Evolutionary conservation across 495 filamentous ascomycete genomes (phyloP).

Genomic region (Talaromyces nanjingensis): DNA sequence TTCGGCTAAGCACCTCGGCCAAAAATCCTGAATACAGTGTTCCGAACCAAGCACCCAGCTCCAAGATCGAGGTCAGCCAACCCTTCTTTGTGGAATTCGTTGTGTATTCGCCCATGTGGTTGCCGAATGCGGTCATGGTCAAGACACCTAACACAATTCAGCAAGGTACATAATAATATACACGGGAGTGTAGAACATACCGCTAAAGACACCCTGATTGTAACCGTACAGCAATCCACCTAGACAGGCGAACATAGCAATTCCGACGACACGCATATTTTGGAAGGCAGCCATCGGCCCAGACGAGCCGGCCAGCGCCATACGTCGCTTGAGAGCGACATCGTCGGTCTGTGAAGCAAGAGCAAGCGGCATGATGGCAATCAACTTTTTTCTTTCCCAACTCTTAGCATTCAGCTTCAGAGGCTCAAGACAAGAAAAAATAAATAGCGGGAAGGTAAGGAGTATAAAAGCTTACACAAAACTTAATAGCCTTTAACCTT

Average conservation of each 20-base stretch:
- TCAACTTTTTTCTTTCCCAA: background rate
- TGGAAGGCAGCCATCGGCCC: slow-evolving; percentile 59
- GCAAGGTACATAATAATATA: background rate
- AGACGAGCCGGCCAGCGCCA: slow-evolving; percentile 55
- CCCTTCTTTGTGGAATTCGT: slow-evolving; percentile 56
- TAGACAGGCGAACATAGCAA: slow-evolving; percentile 69
- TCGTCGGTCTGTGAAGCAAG: slow-evolving; percentile 28
- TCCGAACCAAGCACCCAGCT: slow-evolving; percentile 73
- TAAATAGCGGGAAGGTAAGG: background rate
- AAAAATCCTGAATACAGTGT: slow-evolving; percentile 64
- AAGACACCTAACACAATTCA: slow-evolving; percentile 12
- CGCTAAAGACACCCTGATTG: slow-evolving; percentile 73
- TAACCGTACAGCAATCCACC: slow-evolving; percentile 57
- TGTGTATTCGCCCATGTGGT: slow-evolving; percentile 56
- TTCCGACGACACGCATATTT: slow-evolving; percentile 64
- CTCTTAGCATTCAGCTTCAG: background rate
- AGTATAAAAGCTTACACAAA: slow-evolving; percentile 3
- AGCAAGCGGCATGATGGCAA: background rate
- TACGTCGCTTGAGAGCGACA: slow-evolving; percentile 57
- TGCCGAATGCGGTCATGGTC: slow-evolving; percentile 12
- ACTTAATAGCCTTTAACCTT: slow-evolving; percentile 19
- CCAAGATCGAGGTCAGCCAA: slow-evolving; percentile 69
- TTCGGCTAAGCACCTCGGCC: slow-evolving; percentile 63
- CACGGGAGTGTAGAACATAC: slow-evolving; percentile 55
- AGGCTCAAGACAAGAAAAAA: background rate